Conservation (phyloP, 177 flowering plant species). For the Vitis hybrid region DNA sequence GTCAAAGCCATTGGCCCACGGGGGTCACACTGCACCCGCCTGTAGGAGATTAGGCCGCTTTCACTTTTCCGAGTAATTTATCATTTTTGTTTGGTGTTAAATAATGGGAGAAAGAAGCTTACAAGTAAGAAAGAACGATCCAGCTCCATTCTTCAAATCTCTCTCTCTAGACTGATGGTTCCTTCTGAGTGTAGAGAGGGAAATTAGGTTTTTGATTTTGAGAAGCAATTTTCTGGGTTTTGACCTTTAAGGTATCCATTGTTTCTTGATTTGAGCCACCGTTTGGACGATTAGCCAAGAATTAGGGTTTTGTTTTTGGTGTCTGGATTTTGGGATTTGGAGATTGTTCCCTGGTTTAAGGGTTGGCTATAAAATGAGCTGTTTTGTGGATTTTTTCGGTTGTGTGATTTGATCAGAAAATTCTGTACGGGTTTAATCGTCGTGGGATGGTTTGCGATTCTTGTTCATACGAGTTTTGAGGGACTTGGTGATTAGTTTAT, state of each 20-base stretch:
- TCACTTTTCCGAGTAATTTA: background rate
- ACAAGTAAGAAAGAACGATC: background rate
- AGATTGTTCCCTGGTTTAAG: background rate
- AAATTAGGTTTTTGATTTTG: background rate
- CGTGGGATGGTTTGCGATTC: background rate
- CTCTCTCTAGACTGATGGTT: slow-evolving; percentile 3
- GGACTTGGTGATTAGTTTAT: background rate
- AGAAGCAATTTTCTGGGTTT: background rate
- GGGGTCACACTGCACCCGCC: no score
- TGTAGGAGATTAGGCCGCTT: no score
- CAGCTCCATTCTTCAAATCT: background rate
- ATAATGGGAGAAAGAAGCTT: background rate
- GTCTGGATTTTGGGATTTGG: background rate
- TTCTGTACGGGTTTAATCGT: background rate
- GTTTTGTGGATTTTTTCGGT: background rate
- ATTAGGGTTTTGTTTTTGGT: background rate
- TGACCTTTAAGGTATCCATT: background rate
- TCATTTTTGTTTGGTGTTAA: background rate
- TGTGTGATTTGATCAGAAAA: background rate
- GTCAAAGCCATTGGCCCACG: no score
- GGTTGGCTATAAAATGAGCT: background rate
- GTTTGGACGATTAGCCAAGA: slow-evolving; percentile 1
- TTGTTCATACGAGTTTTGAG: background rate
- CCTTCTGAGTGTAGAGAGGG: background rate
- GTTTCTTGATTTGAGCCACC: background rate